phyloP scores from a whole-genome alignment of 2,329 filamentous ascomycete genomes.

The Epicoccum nigrum region DNA sequence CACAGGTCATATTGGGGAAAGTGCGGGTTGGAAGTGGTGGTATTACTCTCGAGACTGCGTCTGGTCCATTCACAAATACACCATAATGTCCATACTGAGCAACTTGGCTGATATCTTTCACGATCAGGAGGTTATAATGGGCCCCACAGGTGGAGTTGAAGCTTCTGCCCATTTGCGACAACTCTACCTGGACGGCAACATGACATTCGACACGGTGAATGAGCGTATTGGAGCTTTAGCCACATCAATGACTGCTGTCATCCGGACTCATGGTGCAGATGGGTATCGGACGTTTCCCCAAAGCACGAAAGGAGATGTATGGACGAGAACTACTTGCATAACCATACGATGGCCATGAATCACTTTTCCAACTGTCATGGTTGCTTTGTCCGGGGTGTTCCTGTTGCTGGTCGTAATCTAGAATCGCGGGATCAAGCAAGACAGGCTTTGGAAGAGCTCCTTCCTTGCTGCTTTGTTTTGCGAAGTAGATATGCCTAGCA shows the following conservation, averaged over 20 bases:
- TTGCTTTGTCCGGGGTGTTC: neutral
- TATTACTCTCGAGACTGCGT: neutral
- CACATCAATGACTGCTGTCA: neutral
- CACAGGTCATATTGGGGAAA: too few relatives aligned
- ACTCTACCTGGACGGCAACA: neutral
- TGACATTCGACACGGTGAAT: neutral
- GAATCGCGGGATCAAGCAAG: neutral
- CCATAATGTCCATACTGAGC: neutral
- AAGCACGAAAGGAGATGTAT: neutral
- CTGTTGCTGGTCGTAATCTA: neutral
- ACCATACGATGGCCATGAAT: neutral
- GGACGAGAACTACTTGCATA: neutral
- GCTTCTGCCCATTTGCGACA: neutral
- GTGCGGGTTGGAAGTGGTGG: neutral
- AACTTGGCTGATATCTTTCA: neutral
- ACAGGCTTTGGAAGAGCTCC: slow-evolving; percentile 4
- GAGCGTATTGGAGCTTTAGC: neutral
- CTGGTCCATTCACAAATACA: neutral
- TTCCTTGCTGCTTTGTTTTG: neutral
- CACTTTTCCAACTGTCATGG: neutral
- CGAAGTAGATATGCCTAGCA: neutral
- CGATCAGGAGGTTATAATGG: neutral
- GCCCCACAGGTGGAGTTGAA: neutral
- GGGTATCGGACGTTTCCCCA: too few relatives aligned
- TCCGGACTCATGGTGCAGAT: neutral